A percentile compares a stretch with the other conserved stretches of the same genome.
These are phyloP conservation scores for Schizosaccharomyces octosporus DNA, from an alignment of 805 yeast genomes.

Conservation along the genomic window DNA sequence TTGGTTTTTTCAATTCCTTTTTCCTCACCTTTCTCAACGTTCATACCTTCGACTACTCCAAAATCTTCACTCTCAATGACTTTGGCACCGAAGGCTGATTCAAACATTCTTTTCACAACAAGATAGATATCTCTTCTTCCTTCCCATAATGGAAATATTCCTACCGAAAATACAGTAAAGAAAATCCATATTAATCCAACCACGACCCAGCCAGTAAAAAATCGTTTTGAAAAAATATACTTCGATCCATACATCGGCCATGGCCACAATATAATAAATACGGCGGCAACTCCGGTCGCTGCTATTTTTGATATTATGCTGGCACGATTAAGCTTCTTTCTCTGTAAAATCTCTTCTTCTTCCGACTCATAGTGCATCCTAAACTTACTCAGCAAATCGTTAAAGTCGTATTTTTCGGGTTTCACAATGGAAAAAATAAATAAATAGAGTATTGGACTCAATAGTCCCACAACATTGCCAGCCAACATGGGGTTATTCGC, in stretches of 20 bases:
- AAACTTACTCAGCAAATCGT: not conserved
- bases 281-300: conserved; percentile 18
- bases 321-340: not conserved
- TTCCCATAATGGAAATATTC: conserved; percentile 22
- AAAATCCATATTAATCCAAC: conserved; percentile 45
- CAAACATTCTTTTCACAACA: not conserved
- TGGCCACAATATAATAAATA: conserved; percentile 52
- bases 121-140: conserved; percentile 16
- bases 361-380: not conserved
- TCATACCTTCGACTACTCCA: not conserved
- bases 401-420: conserved; percentile 17
- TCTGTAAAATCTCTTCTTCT: not conserved
- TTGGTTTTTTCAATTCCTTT: too few species aligned
- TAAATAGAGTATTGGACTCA: conserved; percentile 22
- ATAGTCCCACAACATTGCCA: conserved; percentile 32
- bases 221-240: conserved; percentile 41
- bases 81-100: not conserved
- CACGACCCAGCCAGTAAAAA: conserved; percentile 65
- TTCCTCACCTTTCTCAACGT: not conserved
- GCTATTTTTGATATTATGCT: not conserved
- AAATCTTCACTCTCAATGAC: not conserved
- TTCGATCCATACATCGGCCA: conserved; percentile 66
- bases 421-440: conserved; percentile 23
- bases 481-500: conserved; percentile 63
- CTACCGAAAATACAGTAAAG: conserved; percentile 7